Percentiles rank a stretch among this genome's conserved stretches.
These are phyloP conservation scores for Nematocida sp. DNA, from an alignment of 371 early-diverging fungal genomes.

Conservation along the genomic window DNA sequence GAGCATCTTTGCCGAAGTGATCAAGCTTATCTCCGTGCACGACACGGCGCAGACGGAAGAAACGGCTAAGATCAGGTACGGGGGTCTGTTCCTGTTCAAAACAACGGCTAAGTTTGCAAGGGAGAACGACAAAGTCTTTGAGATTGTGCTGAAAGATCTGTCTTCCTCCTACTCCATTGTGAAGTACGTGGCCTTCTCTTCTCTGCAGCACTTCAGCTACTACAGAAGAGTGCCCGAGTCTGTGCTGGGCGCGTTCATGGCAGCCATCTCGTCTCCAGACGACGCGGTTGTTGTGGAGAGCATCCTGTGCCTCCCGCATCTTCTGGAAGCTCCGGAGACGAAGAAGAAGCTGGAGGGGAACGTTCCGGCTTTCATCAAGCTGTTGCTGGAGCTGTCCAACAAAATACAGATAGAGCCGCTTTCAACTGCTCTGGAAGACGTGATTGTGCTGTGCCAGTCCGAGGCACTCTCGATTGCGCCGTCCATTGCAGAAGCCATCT, in stretches of 20 bases:
- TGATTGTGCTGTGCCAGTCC: conserved; percentile 57
- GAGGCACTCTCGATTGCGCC: conserved; percentile 61
- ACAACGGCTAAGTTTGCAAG: conserved; percentile 33
- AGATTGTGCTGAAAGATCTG: conserved; percentile 44
- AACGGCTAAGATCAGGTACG: conserved; percentile 46
- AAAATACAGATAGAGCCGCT: conserved; percentile 61
- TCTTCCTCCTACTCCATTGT: conserved; percentile 49
- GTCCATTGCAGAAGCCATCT: conserved; percentile 53
- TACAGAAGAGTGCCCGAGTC: conserved; percentile 43
- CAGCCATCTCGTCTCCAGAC: conserved; percentile 37
- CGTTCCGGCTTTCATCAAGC: conserved; percentile 56
- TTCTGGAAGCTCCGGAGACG: conserved; percentile 37
- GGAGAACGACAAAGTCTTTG: conserved; percentile 36
- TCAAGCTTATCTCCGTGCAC: conserved; percentile 25
- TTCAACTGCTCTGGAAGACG: conserved; percentile 51
- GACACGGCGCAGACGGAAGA: conserved; percentile 25
- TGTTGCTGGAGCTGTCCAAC: conserved; percentile 49
- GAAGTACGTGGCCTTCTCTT: conserved; percentile 47
- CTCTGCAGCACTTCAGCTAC: conserved; percentile 61
- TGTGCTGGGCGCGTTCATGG: conserved; percentile 33
- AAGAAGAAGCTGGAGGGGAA: conserved; percentile 13
- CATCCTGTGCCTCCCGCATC: conserved; percentile 54
- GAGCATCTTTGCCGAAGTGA: conserved; percentile 19
- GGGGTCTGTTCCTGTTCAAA: conserved; percentile 56
- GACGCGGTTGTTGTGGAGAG: conserved; percentile 59